Percentiles rank a stretch among this genome's conserved stretches.
phyloP scores from a whole-genome alignment of 192 early-diverging fungal species.

The Coemansia sp. region DNA sequence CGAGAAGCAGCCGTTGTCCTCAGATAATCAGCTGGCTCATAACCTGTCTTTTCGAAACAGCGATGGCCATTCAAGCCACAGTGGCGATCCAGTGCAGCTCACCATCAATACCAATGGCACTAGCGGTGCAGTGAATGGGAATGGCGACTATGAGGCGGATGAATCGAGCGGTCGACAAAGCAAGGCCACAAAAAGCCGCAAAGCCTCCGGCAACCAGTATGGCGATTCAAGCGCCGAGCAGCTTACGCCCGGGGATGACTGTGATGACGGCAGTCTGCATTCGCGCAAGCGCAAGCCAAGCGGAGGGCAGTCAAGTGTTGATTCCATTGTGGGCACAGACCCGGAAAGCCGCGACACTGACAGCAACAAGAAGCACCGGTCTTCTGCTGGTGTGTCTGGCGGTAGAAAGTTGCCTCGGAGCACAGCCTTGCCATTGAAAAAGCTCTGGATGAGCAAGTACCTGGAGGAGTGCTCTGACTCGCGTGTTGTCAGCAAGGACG shows the following conservation, averaged over 20 bases:
- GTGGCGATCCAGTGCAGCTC: neutral
- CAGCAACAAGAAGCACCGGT: conserved; percentile 24
- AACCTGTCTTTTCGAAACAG: conserved; percentile 14
- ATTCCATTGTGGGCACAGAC: neutral
- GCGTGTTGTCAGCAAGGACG: conserved; percentile 11
- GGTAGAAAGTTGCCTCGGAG: conserved; percentile 1
- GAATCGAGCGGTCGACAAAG: no score
- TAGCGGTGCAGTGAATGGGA: neutral
- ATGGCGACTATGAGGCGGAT: neutral
- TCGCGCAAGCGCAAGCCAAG: neutral
- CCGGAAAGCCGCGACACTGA: neutral
- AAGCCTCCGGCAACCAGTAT: neutral
- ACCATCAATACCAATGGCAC: neutral
- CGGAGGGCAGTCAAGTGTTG: neutral
- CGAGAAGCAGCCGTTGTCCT: conserved; percentile 7
- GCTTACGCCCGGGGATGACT: neutral
- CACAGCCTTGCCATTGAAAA: conserved; percentile 39
- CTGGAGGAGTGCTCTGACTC: conserved; percentile 17
- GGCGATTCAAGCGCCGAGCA: conserved; percentile 12
- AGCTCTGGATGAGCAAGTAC: conserved; percentile 53
- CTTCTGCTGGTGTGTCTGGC: neutral
- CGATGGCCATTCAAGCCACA: neutral
- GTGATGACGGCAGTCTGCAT: neutral
- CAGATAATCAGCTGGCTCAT: neutral
- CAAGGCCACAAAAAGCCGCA: neutral